A percentile compares a stretch with the other conserved stretches of the same genome.
These are phyloP conservation scores for Physaria fendleri DNA, from an alignment of 345 rosid species.

Conservation along the genomic window DNA sequence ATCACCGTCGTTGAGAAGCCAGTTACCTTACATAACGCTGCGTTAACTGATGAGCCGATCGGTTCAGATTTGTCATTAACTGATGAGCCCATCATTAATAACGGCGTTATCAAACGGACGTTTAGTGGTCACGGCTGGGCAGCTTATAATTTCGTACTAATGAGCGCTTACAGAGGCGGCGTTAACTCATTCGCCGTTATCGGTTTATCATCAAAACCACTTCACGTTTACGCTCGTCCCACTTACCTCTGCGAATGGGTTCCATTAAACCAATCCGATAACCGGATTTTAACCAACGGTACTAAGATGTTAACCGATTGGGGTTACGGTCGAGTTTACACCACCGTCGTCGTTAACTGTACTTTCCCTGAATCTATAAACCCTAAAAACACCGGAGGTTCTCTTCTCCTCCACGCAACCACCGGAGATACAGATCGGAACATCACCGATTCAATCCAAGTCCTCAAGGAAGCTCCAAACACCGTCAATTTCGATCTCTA, in stretches of 20 bases:
- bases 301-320: constrained; percentile 74
- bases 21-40: too few species aligned
- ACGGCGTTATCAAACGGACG: constrained; percentile 48
- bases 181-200: constrained; percentile 52
- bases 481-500: constrained; percentile 36
- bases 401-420: constrained; percentile 55
- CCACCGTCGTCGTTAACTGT: constrained; percentile 68
- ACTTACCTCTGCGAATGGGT: constrained; percentile 71
- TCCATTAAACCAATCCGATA: constrained; percentile 28
- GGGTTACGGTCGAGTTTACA: too few species aligned
- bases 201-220: constrained; percentile 84
- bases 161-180: constrained; percentile 87
- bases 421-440: constrained; percentile 52
- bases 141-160: constrained; percentile 71
- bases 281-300: too few species aligned
- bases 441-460: constrained; percentile 52
- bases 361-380: too few species aligned
- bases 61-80: too few species aligned
- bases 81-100: too few species aligned
- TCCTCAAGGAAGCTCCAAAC: constrained; percentile 44
- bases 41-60: too few species aligned
- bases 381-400: constrained; percentile 60
- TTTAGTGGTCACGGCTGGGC: constrained; percentile 66
- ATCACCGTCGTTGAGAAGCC: too few species aligned
- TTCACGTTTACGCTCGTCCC: constrained; percentile 62